phyloP scores from a whole-genome alignment of 305 asterid species.

The Fraxinus floribunda region DNA sequence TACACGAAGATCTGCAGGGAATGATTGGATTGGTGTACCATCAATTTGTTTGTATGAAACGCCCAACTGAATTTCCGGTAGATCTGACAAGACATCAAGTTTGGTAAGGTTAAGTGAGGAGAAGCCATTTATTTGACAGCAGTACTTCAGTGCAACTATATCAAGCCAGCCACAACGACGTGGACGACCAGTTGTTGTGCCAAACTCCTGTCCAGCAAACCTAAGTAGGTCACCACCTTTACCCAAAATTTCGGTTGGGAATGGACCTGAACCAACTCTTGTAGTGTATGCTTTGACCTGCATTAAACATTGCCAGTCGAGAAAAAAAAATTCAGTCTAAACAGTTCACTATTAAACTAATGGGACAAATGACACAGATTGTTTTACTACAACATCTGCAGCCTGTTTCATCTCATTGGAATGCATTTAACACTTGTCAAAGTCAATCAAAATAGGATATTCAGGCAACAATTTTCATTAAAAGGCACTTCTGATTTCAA shows the following conservation, averaged over 20 bases:
- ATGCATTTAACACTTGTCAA: background rate
- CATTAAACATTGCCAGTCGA: slow-evolving; percentile 21
- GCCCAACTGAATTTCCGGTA: slow-evolving; percentile 76
- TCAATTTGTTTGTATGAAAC: slow-evolving; percentile 59
- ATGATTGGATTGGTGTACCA: slow-evolving; percentile 63
- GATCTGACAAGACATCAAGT: slow-evolving; percentile 85
- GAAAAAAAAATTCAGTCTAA: background rate
- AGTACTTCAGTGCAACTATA: slow-evolving; percentile 77
- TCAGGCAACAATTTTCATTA: background rate
- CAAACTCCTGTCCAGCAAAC: slow-evolving; percentile 92
- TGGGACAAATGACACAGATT: background rate
- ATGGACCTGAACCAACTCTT: slow-evolving; percentile 97
- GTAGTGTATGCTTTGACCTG: slow-evolving; percentile 97
- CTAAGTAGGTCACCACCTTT: slow-evolving; percentile 78
- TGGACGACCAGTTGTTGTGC: slow-evolving; percentile 96
- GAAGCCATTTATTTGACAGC: slow-evolving; percentile 90
- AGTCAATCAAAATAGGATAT: background rate
- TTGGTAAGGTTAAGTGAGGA: slow-evolving; percentile 92
- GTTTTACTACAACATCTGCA: background rate
- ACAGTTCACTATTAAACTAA: background rate
- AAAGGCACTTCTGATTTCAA: background rate
- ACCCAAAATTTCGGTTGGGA: slow-evolving; percentile 89
- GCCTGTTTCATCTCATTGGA: background rate
- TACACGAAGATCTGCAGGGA: slow-evolving; percentile 72
- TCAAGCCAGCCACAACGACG: slow-evolving; percentile 99